phyloP scores from a whole-genome alignment of 192 early-diverging fungal species.

The Gamsiella multidivaricata region DNA sequence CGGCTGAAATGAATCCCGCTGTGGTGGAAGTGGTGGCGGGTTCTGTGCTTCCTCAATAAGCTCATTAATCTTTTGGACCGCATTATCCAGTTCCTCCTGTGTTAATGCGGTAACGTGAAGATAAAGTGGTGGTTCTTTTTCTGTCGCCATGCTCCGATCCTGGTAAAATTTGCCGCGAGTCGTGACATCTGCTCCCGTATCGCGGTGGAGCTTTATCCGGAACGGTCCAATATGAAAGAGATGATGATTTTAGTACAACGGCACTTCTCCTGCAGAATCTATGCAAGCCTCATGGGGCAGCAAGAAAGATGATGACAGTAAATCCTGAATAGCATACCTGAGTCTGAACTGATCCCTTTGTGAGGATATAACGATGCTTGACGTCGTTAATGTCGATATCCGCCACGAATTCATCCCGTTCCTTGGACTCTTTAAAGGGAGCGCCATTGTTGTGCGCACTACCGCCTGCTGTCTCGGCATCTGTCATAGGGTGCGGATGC shows the following conservation, averaged over 20 bases:
- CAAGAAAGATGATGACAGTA: no score
- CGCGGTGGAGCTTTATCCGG: constrained; percentile 72
- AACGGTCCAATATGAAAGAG: no score
- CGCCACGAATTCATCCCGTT: constrained; percentile 63
- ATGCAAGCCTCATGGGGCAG: no score
- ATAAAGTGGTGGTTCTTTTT: constrained; percentile 82
- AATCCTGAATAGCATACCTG: constrained; percentile 47
- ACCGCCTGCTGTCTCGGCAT: background rate
- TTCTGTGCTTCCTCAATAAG: constrained; percentile 72
- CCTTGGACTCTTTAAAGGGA: constrained; percentile 29
- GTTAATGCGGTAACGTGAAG: constrained; percentile 78
- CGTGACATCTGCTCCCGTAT: constrained; percentile 82
- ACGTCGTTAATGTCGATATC: constrained; percentile 87
- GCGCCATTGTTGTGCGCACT: background rate
- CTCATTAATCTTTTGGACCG: constrained; percentile 77
- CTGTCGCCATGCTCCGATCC: constrained; percentile 76
- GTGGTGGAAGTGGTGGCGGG: constrained; percentile 41
- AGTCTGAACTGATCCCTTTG: constrained; percentile 79
- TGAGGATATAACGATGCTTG: constrained; percentile 82
- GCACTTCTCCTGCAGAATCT: no score
- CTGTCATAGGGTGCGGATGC: background rate
- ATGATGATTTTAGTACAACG: no score
- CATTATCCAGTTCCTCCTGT: constrained; percentile 76
- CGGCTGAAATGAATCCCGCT: constrained; percentile 34
- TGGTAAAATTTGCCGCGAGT: constrained; percentile 89